Conservation (phyloP, 345 rosid species). For the Cardiospermum halicacabum region DNA sequence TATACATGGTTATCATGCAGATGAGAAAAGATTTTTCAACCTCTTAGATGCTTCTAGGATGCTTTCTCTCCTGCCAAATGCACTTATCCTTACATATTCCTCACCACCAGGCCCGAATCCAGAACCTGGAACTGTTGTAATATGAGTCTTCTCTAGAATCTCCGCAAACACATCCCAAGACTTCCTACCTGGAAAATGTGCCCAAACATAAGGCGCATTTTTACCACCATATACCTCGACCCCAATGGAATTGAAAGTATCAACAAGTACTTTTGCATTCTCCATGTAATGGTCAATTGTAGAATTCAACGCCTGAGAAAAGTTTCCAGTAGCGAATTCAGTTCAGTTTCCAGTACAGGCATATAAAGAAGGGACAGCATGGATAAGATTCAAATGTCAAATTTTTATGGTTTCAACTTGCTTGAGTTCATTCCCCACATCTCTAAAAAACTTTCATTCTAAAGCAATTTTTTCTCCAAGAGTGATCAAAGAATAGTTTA, state of each 20-base stretch:
- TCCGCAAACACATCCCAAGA: constrained; percentile 70
- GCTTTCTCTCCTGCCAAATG: constrained; percentile 44
- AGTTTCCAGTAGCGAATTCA: constrained; percentile 1
- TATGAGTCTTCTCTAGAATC: constrained; percentile 59
- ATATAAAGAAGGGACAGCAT: too few species aligned
- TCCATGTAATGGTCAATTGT: constrained; percentile 50
- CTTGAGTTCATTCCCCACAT: not conserved
- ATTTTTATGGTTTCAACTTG: not conserved
- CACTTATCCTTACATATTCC: constrained; percentile 60
- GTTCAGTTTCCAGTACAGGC: not conserved
- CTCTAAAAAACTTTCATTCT: not conserved
- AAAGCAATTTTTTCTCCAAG: not conserved
- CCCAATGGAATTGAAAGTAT: constrained; percentile 42
- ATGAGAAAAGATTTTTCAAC: constrained; percentile 24
- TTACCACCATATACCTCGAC: constrained; percentile 53
- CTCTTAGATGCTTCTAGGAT: constrained; percentile 62
- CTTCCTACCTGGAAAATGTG: constrained; percentile 48
- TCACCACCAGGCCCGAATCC: constrained; percentile 83
- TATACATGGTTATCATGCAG: not conserved
- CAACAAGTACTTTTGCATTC: constrained; percentile 45
- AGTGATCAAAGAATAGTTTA: not conserved
- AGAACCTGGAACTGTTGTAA: constrained; percentile 65
- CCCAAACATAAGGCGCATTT: constrained; percentile 77
- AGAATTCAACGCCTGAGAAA: constrained; percentile 31
- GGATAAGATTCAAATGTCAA: constrained; percentile 4